phyloP scores from a whole-genome alignment of 345 rosid species.

The Luvunga scandens region DNA sequence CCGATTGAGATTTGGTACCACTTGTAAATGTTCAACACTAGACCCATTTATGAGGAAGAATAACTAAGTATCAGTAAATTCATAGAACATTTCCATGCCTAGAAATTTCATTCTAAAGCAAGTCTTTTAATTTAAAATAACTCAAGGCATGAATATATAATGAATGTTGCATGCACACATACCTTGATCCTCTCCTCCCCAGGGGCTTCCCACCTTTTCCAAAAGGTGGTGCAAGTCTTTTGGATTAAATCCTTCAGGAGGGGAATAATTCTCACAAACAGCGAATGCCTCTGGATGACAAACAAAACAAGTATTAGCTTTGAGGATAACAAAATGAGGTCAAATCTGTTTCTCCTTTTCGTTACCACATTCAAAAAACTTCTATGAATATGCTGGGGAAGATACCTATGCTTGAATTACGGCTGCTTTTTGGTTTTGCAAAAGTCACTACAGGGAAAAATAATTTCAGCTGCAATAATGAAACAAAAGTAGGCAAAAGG shows the following conservation, averaged over 20 bases:
- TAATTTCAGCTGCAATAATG: constrained; percentile 68
- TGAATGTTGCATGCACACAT: constrained; percentile 5
- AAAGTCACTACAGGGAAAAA: constrained; percentile 90
- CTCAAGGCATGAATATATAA: background rate
- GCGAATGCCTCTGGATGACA: constrained; percentile 83
- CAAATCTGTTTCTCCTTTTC: constrained; percentile 1
- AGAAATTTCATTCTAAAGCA: background rate
- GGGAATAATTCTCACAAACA: constrained; percentile 89
- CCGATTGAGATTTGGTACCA: background rate
- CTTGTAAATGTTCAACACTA: background rate
- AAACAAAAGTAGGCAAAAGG: constrained; percentile 3
- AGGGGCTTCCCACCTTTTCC: constrained; percentile 89
- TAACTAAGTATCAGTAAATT: background rate
- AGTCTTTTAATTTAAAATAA: background rate
- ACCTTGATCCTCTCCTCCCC: constrained; percentile 87
- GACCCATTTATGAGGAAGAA: background rate
- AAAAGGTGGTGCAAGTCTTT: constrained; percentile 74
- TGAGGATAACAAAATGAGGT: background rate
- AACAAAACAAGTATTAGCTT: constrained; percentile 16
- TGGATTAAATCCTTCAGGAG: constrained; percentile 85
- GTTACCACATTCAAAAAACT: background rate
- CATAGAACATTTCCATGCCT: background rate
- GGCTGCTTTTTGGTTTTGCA: constrained; percentile 98
- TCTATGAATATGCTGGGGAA: background rate
- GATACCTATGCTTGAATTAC: constrained; percentile 96